phyloP scores from a whole-genome alignment of 1,139 yeast species.

The Scheffersomyces insectosa region DNA sequence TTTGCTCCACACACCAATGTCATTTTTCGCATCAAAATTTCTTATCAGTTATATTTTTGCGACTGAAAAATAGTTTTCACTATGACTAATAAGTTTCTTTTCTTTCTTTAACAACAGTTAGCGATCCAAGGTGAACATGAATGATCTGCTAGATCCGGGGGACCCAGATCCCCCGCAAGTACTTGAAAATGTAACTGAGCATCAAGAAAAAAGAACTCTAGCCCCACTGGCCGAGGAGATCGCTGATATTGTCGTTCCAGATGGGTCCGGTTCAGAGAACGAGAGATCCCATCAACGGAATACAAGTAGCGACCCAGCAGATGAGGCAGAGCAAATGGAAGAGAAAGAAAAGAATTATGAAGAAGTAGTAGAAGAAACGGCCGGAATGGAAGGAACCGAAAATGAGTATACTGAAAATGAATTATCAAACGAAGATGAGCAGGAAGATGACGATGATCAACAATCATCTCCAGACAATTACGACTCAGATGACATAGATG shows the following conservation, averaged over 20 bases:
- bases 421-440: background rate
- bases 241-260: background rate
- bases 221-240: background rate
- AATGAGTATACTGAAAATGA: background rate
- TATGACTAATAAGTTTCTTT: background rate
- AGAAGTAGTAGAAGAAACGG: background rate
- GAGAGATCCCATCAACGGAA: background rate
- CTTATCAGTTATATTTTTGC: too few relatives aligned
- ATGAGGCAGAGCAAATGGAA: background rate
- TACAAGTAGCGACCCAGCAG: too few relatives aligned
- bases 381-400: background rate
- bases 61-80: background rate
- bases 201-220: background rate
- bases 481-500: conserved; percentile 7
- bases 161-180: background rate
- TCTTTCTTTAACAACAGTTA: background rate
- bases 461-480: background rate
- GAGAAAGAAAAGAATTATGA: background rate
- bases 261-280: background rate
- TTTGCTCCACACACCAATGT: too few relatives aligned
- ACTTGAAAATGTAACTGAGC: background rate
- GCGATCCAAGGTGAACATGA: background rate
- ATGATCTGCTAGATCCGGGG: background rate
- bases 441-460: background rate
- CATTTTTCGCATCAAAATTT: too few relatives aligned